A percentile compares a stretch with the other conserved stretches of the same genome.
Evolutionary conservation across 108 stramenopile genomes (phyloP).

Genomic region (Cyclotella sp.): DNA sequence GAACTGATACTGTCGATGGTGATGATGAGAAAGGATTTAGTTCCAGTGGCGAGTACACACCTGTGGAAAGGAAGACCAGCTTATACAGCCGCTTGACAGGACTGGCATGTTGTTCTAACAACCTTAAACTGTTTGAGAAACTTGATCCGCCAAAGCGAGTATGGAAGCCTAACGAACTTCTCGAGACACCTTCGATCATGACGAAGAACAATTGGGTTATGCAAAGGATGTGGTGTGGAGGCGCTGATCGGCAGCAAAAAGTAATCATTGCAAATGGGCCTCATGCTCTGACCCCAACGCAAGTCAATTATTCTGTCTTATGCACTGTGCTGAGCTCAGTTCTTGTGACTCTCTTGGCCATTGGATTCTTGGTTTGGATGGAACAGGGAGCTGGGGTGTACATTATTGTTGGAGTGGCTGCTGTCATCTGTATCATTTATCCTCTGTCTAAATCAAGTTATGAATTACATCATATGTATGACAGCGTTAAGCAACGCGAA

Average conservation of each 20-base stretch:
- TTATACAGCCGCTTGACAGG: conserved; percentile 39
- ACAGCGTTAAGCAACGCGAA: conserved; percentile 10
- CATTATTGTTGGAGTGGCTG: conserved; percentile 37
- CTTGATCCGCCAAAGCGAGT: conserved; percentile 53
- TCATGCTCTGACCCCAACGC: conserved; percentile 29
- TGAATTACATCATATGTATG: conserved; percentile 36
- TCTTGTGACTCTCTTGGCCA: conserved; percentile 25
- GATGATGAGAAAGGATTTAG: conserved; percentile 22
- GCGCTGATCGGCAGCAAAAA: conserved; percentile 7
- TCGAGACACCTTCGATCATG: conserved; percentile 58
- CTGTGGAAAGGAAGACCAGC: conserved; percentile 24
- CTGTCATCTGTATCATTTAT: conserved; percentile 37
- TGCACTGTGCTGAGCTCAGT: conserved; percentile 31
- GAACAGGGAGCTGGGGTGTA: conserved; percentile 36
- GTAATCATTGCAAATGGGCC: conserved; percentile 37
- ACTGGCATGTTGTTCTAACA: not conserved
- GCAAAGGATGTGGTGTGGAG: conserved; percentile 48
- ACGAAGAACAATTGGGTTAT: conserved; percentile 63
- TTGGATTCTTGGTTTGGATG: conserved; percentile 56
- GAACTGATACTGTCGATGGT: conserved; percentile 22
- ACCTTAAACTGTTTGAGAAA: conserved; percentile 23
- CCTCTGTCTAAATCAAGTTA: conserved; percentile 26
- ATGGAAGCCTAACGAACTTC: conserved; percentile 59
- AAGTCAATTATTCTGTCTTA: conserved; percentile 32
- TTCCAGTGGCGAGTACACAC: conserved; percentile 12